Evolutionary conservation across 768 basidiomycete species (phyloP), one percentile per base, ranked within the genome.

Genomic region (Hygrophorus pudorinus): DNA sequence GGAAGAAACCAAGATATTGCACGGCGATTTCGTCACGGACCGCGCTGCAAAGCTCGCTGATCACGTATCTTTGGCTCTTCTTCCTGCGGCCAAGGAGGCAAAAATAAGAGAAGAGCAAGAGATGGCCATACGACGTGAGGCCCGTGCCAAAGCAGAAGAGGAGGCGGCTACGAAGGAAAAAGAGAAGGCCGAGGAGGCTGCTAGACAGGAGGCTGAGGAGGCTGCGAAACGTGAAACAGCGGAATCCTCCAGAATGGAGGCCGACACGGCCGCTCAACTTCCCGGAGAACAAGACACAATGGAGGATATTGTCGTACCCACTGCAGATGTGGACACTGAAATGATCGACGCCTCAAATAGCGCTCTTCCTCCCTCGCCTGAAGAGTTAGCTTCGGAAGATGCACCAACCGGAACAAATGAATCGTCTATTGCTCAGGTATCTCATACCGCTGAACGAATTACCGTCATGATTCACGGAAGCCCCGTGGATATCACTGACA

Each of bases 401-500:
- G 48, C 48, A 48, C 49, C 51, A 24, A 51, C 56, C 30, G 49
- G 42, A 29, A 29, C 59, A 21, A 51, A 42, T 20, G 51, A 48
- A 11, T 52, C 62, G 13, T 52, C 60, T 7, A 50, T 41, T 61
- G 17, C 53, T 55, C 11, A 51, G 42, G 18, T 46, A 39, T 63
- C 73, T 27, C 59, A 51, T 42, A 54, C 56, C n/a, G 57, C 67
- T 30, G 72, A 79, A 51, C 79, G 96, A 29, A 72, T 94, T 20
- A 90, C 87, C 1, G 85, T 99, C 55, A 74, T 78, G 65, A 89
- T 99, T 42, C 88, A 92, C 60, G 96, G 96, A 41, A 87, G 78
- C 50, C 72, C 81, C 5, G 89, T 98, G 20, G 96, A 99, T 58
- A 99, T 99, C 59, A 99, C 96, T 2, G 92, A 98, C 54, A 94